Base-by-base conservation (phyloP, 176 grass and related monocot genomes). In the Paspalum notatum region DNA sequence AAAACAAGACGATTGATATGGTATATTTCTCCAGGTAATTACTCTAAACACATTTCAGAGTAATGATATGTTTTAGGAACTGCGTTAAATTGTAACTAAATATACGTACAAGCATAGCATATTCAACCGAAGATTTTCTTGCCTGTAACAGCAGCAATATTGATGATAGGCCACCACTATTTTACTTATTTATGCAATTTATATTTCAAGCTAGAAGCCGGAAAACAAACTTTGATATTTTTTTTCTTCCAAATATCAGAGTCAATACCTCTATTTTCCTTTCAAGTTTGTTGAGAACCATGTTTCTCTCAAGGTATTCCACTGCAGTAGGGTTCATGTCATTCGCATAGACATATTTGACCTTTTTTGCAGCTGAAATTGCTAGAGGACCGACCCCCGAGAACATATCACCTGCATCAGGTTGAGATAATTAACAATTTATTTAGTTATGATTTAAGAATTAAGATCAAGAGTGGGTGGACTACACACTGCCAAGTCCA, bases 271-370 rank as follows among this genome's bases (percentile, higher is more conserved):
- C 85, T 17, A 94, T 91, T 89, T 94, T 97, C 50, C 82, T 92
- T 44, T 94, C 91, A n/a, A 97, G 87, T 68, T 81, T 97, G 91
- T 97, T 97, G 81, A 94, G 87, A 76, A 94, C 85, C 65, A 92
- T 87, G 71, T 94, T 97, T 85, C 85, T 91, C 77, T 89, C 89
- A 67, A 97, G 76, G 71, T 92, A 97, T 70, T 94, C 94, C 27
- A 94, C 89, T 21, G 94, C 91, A 87, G 50, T 82, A 75, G 91
- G 94, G 72, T 97, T 97, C 80, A 97, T 71, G 55, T 97, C 94
- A 90, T 97, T 97, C 77, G 94, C 94, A 87, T 94, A 97, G 12
- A 97, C 91, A 88, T 92, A 84, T 76, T 81, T 88, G 57, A 94
- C 94, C 74, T 90, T 97, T 79, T 74, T 97, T 42, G 87, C 91